Evolutionary conservation across 1,139 yeast species (phyloP), one percentile per base, ranked within the genome.

Genomic region (Hemisphaericaspora xylanilytica): DNA sequence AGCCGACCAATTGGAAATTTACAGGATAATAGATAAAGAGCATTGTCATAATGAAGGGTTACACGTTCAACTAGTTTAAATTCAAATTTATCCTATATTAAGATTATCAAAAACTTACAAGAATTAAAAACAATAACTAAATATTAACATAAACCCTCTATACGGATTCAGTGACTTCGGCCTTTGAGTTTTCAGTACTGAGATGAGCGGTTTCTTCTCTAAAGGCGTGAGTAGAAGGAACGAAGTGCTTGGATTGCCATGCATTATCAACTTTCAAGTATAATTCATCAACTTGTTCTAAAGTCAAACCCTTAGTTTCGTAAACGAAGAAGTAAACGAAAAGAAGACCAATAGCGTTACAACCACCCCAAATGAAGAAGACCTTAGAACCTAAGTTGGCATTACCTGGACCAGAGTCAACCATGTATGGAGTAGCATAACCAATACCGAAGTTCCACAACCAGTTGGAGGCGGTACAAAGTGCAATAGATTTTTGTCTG

Each of bases 401-500:
- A 10, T 82, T 76, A 49, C 83, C 85, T 46, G 69, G 60, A 45
- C 78, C 81, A 28, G 67, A 51, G 55, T 80, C 83, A 44, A 80
- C 84, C 69, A 81, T 58, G 59, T 78, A 80, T 13, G 88, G 87
- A 17, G 87, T 81, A 26, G 80, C 78, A 57, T 70, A 79, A 12
- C 85, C 86, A 60, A 82, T 78, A 28, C 73, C 80, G 63, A 81
- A 83, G 63, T 82, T 82, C 62, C 78, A 80, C 49, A 81, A 61
- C 90, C 89, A 83, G 63, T 83, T 82, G 33, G 84, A 69, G 26
- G 87, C 82, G 22, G 85, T 76, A 38, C 84, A 74, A 38, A 81
- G 53, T 22, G 88, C 79, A 47, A 82, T 80, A 13, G 86, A 81
- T 60, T 78, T 79, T 49, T 82, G 85, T 63, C 90, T 74, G 41